Evolutionary conservation across 2,329 filamentous ascomycete species (phyloP).

Genomic region (Pseudopithomyces chartarum): DNA sequence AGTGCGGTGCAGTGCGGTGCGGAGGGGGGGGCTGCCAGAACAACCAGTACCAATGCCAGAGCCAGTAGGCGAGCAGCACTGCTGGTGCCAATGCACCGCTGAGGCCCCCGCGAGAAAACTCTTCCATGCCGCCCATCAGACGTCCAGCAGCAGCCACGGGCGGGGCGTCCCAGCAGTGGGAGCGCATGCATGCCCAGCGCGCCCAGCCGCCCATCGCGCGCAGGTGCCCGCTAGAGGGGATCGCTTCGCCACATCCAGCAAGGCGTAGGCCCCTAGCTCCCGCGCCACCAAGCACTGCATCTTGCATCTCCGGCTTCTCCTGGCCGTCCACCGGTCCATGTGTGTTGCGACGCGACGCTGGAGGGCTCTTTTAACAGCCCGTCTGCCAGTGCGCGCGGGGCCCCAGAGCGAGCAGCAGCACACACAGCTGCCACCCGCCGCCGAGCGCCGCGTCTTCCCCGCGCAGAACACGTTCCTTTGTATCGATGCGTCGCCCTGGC

Average conservation of each 20-base stretch:
- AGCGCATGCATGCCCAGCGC: background rate
- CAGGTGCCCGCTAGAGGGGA: background rate
- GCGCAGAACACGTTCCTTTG: too few species aligned
- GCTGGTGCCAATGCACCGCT: slow-evolving; percentile 16
- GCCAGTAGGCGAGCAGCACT: background rate
- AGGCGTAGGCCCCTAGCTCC: slow-evolving; percentile 20
- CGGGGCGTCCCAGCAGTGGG: background rate
- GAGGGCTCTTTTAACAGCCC: slow-evolving; percentile 19
- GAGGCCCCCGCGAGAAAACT: slow-evolving; percentile 8
- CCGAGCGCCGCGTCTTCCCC: too few species aligned
- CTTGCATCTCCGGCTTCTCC: slow-evolving; percentile 43
- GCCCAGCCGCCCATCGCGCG: background rate
- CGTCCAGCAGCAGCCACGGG: background rate
- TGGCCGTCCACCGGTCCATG: slow-evolving; percentile 10
- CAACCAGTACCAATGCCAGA: too few species aligned
- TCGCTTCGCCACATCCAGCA: slow-evolving; percentile 3
- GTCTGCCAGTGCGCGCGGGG: slow-evolving; percentile 4
- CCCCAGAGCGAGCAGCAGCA: slow-evolving; percentile 10
- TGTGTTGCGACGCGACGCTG: background rate
- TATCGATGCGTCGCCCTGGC: background rate
- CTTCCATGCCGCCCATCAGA: background rate
- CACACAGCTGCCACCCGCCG: too few species aligned
- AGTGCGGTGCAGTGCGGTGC: too few species aligned
- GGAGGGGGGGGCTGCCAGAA: too few species aligned
- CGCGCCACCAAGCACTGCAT: slow-evolving; percentile 21